phyloP scores from a whole-genome alignment of 345 rosid species.

The Cardamine chenopodiifolia region DNA sequence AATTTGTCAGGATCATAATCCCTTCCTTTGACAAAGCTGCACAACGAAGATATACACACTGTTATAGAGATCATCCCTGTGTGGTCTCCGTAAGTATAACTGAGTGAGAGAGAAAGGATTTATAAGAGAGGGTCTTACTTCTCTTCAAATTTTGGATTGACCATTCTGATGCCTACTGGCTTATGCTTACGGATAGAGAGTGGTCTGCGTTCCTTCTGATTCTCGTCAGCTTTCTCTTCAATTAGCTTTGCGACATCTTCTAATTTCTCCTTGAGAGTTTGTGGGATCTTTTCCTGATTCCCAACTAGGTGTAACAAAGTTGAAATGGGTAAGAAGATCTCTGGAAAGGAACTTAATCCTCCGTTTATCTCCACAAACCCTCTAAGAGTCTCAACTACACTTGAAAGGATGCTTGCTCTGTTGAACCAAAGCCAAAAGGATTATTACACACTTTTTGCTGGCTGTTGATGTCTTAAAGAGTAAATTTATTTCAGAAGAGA shows the following conservation, averaged over 20 bases:
- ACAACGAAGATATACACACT: slow-evolving; percentile 38
- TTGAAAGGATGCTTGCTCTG: slow-evolving; percentile 73
- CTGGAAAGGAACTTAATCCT: slow-evolving; percentile 74
- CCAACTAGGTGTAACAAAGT: slow-evolving; percentile 55
- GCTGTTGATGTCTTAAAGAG: neutral
- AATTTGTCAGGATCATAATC: slow-evolving; percentile 94
- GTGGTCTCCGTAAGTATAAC: neutral
- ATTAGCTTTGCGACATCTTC: slow-evolving; percentile 57
- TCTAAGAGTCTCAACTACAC: slow-evolving; percentile 61
- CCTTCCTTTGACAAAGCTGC: slow-evolving; percentile 86
- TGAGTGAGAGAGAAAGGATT: neutral
- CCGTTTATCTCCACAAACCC: slow-evolving; percentile 62
- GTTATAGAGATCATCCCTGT: neutral
- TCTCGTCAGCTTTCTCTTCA: slow-evolving; percentile 55
- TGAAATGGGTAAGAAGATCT: slow-evolving; percentile 70
- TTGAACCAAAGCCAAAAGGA: slow-evolving; percentile 18
- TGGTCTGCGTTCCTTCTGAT: slow-evolving; percentile 59
- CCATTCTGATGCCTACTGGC: slow-evolving; percentile 68
- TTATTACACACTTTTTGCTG: slow-evolving; percentile 10
- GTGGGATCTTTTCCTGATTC: slow-evolving; percentile 57
- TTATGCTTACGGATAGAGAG: slow-evolving; percentile 79
- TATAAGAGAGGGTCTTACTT: slow-evolving; percentile 45
- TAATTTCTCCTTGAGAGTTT: slow-evolving; percentile 53
- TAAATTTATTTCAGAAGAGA: neutral
- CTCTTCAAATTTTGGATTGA: slow-evolving; percentile 84